Percentiles rank a stretch among this genome's conserved stretches.
These are phyloP conservation scores for Ocimum tenuiflorum DNA, from an alignment of 257 asterid species.

Conservation along the genomic window DNA sequence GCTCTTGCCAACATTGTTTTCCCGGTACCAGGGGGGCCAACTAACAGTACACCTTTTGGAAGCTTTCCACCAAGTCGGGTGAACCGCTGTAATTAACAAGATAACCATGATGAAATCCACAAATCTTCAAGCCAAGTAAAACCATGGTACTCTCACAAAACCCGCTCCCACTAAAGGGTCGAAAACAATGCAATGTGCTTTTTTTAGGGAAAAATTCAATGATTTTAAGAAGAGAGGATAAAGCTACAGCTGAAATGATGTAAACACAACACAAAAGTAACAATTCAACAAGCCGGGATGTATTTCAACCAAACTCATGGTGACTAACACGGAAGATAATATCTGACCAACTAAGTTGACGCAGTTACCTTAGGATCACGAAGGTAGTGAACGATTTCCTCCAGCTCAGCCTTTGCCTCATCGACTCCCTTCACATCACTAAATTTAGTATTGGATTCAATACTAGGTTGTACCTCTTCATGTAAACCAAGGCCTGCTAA, in stretches of 20 bases:
- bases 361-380: slow-evolving; percentile 89
- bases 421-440: slow-evolving; percentile 96
- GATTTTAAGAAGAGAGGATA: not conserved
- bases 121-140: not conserved
- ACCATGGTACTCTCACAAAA: not conserved
- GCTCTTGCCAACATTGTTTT: slow-evolving; percentile 99
- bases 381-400: slow-evolving; percentile 94
- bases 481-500: slow-evolving; percentile 73
- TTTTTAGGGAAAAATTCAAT: too few species aligned
- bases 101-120: slow-evolving; percentile 19
- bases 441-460: slow-evolving; percentile 79
- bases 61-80: slow-evolving; percentile 98
- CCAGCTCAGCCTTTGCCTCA: slow-evolving; percentile 90
- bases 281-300: not conserved
- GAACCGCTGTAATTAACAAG: slow-evolving; percentile 55
- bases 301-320: not conserved
- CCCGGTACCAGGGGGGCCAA: slow-evolving; percentile 97
- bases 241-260: not conserved
- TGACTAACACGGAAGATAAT: not conserved
- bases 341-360: not conserved
- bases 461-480: slow-evolving; percentile 78
- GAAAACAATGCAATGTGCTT: not conserved
- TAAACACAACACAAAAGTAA: not conserved
- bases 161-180: not conserved
- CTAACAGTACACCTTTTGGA: slow-evolving; percentile 90